Percentiles rank a stretch among this genome's conserved stretches.
These are phyloP conservation scores for Xylariaceae sp. DNA, from an alignment of 2,329 filamentous ascomycete genomes.

Conservation along the genomic window DNA sequence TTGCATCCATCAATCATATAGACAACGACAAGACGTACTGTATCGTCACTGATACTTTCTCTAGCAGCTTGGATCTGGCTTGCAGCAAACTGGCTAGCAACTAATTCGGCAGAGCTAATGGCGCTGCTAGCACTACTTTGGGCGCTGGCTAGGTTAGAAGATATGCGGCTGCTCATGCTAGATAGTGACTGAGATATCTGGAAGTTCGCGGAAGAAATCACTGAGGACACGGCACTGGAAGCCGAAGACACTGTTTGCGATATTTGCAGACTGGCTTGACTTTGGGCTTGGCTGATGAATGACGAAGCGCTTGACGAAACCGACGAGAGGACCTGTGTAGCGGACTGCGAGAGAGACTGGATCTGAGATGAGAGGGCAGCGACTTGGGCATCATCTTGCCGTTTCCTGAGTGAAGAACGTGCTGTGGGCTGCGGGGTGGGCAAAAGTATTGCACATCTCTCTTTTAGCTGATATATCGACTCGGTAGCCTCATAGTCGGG, in stretches of 20 bases:
- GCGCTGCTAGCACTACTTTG: constrained; percentile 34
- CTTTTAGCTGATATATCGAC: constrained; percentile 13
- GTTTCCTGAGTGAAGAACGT: constrained; percentile 19
- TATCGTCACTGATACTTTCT: constrained; percentile 18
- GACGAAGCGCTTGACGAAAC: constrained; percentile 30
- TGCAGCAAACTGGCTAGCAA: constrained; percentile 43
- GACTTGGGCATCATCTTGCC: constrained; percentile 29
- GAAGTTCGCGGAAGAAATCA: constrained; percentile 22
- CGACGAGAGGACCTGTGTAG: constrained; percentile 28
- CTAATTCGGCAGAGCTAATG: constrained; percentile 47
- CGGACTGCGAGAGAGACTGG: constrained; percentile 27
- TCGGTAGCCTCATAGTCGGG: constrained; percentile 16
- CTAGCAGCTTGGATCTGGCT: constrained; percentile 26
- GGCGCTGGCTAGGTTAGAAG: constrained; percentile 23
- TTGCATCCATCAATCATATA: neutral
- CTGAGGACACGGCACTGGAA: constrained; percentile 27
- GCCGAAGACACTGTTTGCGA: constrained; percentile 30
- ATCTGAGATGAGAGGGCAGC: constrained; percentile 29
- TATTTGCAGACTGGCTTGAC: constrained; percentile 26
- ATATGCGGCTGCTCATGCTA: constrained; percentile 30
- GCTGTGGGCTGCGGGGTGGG: constrained; percentile 24
- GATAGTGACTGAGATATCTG: constrained; percentile 23
- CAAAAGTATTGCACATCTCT: constrained; percentile 20
- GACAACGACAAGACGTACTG: constrained; percentile 13
- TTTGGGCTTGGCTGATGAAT: constrained; percentile 24